Base-by-base conservation (phyloP, 2,329 filamentous ascomycete genomes). In the Mollisiaceae sp. region DNA sequence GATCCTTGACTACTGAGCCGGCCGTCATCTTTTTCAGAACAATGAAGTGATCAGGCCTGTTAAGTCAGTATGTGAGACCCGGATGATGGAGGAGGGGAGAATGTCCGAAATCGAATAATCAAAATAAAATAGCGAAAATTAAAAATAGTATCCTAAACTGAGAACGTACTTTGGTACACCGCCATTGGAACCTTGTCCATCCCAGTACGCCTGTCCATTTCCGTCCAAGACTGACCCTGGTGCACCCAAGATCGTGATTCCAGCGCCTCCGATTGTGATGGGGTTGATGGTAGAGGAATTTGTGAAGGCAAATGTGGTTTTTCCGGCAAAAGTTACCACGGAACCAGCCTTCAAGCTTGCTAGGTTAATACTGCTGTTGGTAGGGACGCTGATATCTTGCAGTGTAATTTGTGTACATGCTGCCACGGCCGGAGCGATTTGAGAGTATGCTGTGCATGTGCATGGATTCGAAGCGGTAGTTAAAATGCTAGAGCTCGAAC, bases 191-290 rank as follows among this genome's bases (percentile, higher is more conserved):
- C 87, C 87, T 76, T 86, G 70, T 62, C 81, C 79, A 69, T 89
- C 87, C 88, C 87, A 89, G 83, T 84, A 89, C 38, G 78, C 76
- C 18, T 79, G 71, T 38, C 87, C 86, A 54, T 85, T 81, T 65
- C 85, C 84, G 70, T 89, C 80, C 59, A 89, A 82, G 39, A 82
- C 76, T 66, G 79, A 79, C 20, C 85, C 87, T 1, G 77, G 68
- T 27, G 83, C 83, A 60, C 85, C 86, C 15, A 78, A 78, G 32
- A 89, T 79, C 45, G 80, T 80, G 72, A 89, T 80, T 64, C 80
- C 78, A 50, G 76, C 83, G 32, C 89, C 89, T 2, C 82, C 83
- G 68, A 90, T 79, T 27, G 82, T 81, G 54, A 71, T 69, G 18
- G 69, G 68, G 27, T 73, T 43, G 45, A 70, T 70, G 35, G 39